Percentiles rank a stretch among this genome's conserved stretches.
phyloP scores from a whole-genome alignment of 495 filamentous ascomycete species.

The Trichoderma asperelloides region DNA sequence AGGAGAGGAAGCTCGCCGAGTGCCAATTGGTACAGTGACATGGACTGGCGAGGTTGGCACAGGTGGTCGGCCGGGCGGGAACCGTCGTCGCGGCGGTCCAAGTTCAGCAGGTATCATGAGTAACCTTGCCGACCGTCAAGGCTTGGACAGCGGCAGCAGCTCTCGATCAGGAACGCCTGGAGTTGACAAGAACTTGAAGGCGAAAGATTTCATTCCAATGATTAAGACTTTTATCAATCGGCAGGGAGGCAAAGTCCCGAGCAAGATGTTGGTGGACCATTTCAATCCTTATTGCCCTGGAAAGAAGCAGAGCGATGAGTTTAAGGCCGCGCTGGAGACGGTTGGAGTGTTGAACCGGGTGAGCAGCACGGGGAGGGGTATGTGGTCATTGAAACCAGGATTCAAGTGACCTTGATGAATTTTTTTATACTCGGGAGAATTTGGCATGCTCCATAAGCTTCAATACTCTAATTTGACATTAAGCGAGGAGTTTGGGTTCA shows the following conservation, averaged over 20 bases:
- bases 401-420: slow-evolving; percentile 13
- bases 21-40: slow-evolving; percentile 78
- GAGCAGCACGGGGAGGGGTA: slow-evolving; percentile 31
- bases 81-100: slow-evolving; percentile 31
- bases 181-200: slow-evolving; percentile 20
- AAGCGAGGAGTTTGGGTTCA: neutral
- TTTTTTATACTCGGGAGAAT: neutral
- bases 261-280: slow-evolving; percentile 71
- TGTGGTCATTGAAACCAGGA: slow-evolving; percentile 31
- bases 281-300: slow-evolving; percentile 47
- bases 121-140: slow-evolving; percentile 49
- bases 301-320: slow-evolving; percentile 31
- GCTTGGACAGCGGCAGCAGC: slow-evolving; percentile 26
- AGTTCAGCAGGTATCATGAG: slow-evolving; percentile 50
- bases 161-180: slow-evolving; percentile 24
- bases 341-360: slow-evolving; percentile 40
- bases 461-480: neutral
- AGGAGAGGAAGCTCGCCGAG: slow-evolving; percentile 55
- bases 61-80: slow-evolving; percentile 47
- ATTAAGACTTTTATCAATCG: slow-evolving; percentile 63
- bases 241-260: slow-evolving; percentile 63
- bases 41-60: slow-evolving; percentile 84
- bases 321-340: slow-evolving; percentile 38
- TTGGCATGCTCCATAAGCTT: neutral
- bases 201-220: slow-evolving; percentile 57